A percentile compares a stretch with the other conserved stretches of the same genome.
These are phyloP conservation scores for Ganoderma sinense DNA, from an alignment of 1,284 basidiomycete species.

Conservation along the genomic window DNA sequence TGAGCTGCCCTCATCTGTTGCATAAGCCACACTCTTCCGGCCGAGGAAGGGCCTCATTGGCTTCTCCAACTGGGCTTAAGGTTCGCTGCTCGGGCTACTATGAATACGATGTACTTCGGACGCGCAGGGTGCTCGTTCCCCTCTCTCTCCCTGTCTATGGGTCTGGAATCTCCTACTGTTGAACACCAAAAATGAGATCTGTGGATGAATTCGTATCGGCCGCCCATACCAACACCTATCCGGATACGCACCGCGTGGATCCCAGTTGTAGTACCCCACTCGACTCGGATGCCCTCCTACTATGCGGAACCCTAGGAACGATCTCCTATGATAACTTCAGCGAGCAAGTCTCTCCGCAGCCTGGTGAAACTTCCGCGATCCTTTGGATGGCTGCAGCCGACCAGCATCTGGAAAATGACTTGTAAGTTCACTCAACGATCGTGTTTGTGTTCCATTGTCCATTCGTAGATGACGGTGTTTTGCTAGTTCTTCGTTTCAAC, in stretches of 20 bases:
- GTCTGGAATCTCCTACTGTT: background rate
- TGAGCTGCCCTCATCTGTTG: background rate
- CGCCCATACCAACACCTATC: background rate
- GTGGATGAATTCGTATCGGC: background rate
- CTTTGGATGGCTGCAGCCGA: background rate
- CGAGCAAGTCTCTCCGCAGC: background rate
- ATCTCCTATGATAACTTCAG: background rate
- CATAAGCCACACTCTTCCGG: background rate
- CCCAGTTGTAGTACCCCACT: background rate
- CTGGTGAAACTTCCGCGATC: background rate
- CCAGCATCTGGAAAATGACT: background rate
- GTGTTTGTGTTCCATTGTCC: background rate
- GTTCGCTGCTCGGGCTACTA: background rate
- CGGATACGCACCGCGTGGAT: background rate
- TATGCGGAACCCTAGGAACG: background rate
- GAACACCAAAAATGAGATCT: background rate
- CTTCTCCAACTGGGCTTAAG: background rate
- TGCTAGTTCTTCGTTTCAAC: background rate
- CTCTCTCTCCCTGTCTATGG: background rate
- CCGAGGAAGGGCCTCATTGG: background rate
- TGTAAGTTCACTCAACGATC: background rate
- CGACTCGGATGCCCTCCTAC: background rate
- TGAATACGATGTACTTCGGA: constrained; percentile 1
- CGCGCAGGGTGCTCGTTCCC: background rate
- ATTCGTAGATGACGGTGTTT: background rate